Evolutionary conservation across 176 grass and related monocot genomes (phyloP), one percentile per base, ranked within the genome.

Genomic region (Raddia distichophylla): DNA sequence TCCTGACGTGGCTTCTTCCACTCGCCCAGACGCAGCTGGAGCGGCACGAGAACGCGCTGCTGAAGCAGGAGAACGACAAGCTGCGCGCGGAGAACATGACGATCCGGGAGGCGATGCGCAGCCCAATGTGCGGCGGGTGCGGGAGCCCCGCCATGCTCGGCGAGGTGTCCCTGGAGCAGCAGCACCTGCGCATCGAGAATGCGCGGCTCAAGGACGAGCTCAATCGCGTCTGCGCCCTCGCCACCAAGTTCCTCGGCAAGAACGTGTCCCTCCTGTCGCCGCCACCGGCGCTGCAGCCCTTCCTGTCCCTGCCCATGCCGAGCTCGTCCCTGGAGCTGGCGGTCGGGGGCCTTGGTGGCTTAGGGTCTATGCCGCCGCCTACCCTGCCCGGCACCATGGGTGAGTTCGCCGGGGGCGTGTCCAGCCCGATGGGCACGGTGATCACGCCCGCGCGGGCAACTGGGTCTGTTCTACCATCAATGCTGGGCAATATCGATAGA

Each of bases 11-110:
- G 14, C 62, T 45, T 60, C n/a, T 50, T 40, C 37, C 2, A 40
- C 37, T 40, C 62, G 7, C 32, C 70, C 3, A 98, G 96, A 99
- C 88, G 15, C 96, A 99, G 53, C 91, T 99, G 60, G 96, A 99
- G 76, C 88, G 96, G n/a, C 91, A 99, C 40, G 96, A 99, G 84
- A 99, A 99, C 72, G 88, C 89, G 63, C 85, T 93, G 15, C 90
- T 99, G 37, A 89, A 92, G 84, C 96, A 99, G 71, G 93, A 99
- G 84, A 99, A 95, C 37, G 96, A 99, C 73, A 91, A 91, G 79
- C 72, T 99, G 80, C 96, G 89, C 1, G 79, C 96, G 1, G 96
- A 99, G 88, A 99, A 95, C 87, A 47, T 91, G 75, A 81, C 96
- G 14, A 90, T 99, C 79, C 76, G 89, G 58, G 96, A 99, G 51